Base-by-base conservation (phyloP, 805 yeast genomes). In the Tetrapisispora iriomotensis region DNA sequence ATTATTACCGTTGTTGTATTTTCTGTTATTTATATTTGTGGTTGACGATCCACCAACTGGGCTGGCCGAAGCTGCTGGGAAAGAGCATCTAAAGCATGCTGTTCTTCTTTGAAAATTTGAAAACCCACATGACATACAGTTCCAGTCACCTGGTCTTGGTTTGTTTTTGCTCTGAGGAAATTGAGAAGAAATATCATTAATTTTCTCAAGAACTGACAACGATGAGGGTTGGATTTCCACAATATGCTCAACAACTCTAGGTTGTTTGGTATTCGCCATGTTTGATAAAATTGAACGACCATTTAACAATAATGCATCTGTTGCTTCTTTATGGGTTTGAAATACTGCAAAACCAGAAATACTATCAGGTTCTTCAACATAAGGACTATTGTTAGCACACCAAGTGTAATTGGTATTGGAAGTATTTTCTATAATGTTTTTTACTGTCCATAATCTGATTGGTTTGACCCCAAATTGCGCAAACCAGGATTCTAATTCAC, bases 91-190 rank as follows among this genome's bases (percentile, higher is more conserved):
- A 68, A 88, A 86, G 61, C 96, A 88, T 2, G 94, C 94, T 2
- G 94, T 82, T 61, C 96, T 73, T 53, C 96, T 74, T 62, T 88
- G 96, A 64, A 88, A 88, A 61, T 88, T 88, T 19, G 94, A 83
- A 54, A 88, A 88, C 1, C 96, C 95, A 68, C 96, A 88, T 6
- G 88, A 79, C 20, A 95, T 95, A 61, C 96, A 88, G n/a, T 83
- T 84, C 96, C 96, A 88, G 58, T 88, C 96, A 17, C 96, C 96
- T 0, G 96, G 96, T 54, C 96, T 71, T 18, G 95, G 95, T 51
- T 92, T 71, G 61, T 88, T 87, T 48, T 85, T 82, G 26, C 79
- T 73, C 23, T 81, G 77, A 13, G 96, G 95, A 63, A 88, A 88
- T 3, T 94, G 86, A 0, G 84, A 72, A 43, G 88, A 65, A 31